phyloP scores from a whole-genome alignment of 2,329 filamentous ascomycete species.

The Biscogniauxia marginata region DNA sequence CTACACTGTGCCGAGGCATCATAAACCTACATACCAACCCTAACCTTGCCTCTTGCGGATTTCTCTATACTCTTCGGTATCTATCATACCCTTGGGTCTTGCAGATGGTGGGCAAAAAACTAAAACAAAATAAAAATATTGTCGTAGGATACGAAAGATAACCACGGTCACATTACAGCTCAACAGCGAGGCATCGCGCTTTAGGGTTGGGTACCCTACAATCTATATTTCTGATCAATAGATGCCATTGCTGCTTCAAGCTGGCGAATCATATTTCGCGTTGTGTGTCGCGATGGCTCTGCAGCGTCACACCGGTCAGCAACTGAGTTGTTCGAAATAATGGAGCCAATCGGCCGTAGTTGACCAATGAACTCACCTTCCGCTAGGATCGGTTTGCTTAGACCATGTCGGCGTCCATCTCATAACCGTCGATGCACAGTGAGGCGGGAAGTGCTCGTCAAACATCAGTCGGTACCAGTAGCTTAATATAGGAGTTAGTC shows the following conservation, averaged over 20 bases:
- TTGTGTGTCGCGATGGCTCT: conserved; percentile 77
- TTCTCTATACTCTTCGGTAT: background rate
- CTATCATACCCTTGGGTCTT: background rate
- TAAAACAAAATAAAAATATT: too few relatives aligned
- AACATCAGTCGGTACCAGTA: conserved; percentile 99
- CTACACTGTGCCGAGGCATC: background rate
- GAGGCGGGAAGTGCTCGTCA: conserved; percentile 94
- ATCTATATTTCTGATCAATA: background rate
- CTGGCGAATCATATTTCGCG: conserved; percentile 61
- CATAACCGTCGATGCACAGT: conserved; percentile 90
- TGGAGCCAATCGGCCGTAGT: background rate
- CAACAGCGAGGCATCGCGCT: background rate
- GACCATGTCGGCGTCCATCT: conserved; percentile 98
- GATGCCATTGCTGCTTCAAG: conserved; percentile 22
- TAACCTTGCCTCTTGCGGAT: background rate
- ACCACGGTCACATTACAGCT: background rate
- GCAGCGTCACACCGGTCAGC: conserved; percentile 5
- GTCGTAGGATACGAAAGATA: background rate
- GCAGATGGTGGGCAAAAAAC: background rate
- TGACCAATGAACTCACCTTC: conserved; percentile 59
- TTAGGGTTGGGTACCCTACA: background rate
- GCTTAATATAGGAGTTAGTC: conserved; percentile 36
- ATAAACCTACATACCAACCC: background rate
- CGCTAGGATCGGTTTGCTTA: conserved; percentile 91
- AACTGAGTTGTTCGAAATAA: background rate